Evolutionary conservation across 305 asterid species (phyloP), one percentile per base, ranked within the genome.

Genomic region (Fraxinus xanthoxyloides): DNA sequence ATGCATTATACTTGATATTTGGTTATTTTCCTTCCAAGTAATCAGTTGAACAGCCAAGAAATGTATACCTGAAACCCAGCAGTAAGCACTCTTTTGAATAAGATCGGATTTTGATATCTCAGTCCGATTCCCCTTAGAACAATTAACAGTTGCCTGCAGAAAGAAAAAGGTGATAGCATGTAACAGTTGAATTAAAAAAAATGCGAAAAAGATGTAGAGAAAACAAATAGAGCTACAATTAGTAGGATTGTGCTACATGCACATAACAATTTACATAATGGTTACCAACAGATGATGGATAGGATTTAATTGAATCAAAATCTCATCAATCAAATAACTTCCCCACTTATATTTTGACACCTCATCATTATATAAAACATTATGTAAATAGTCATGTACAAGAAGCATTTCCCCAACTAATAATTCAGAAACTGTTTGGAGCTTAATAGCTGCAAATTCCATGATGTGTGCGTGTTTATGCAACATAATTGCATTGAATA

Each of bases 121-220:
- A 13, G 94, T 92, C 28, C 91, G 92, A 85, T 95, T 95, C 81
- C 98, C 98, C 85, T 95, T 94, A 76, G 94, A 95, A 70, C 99
- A 92, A 85, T 94, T 94, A 82, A 93, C 35, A 35, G 93, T 95
- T 5, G 98, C 97, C 99, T 95, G 79, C 65, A 85, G 5, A 67
- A 82, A 83, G 24, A 72, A 70, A 40, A 84, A 32, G 35, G 35
- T 21, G 38, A 40, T 32, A 59, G 32, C 43, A 36, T 7, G 43
- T 7, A 36, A 36, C 43, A 36, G 2, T 7, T 7, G 43, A 35
- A 36, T 7, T 0, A 30, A 30, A 36, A 36, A 36, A 36, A 36
- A 35, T 36, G 10, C 2, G 2, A 36, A 36, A 36, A 36, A 36
- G 43, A 36, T 32, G 35, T 7, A 36, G 8, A 6, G 43, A 36